These are phyloP conservation scores for Clarireedia paspali DNA, from an alignment of 2,329 filamentous ascomycete genomes.

Conservation along the genomic window DNA sequence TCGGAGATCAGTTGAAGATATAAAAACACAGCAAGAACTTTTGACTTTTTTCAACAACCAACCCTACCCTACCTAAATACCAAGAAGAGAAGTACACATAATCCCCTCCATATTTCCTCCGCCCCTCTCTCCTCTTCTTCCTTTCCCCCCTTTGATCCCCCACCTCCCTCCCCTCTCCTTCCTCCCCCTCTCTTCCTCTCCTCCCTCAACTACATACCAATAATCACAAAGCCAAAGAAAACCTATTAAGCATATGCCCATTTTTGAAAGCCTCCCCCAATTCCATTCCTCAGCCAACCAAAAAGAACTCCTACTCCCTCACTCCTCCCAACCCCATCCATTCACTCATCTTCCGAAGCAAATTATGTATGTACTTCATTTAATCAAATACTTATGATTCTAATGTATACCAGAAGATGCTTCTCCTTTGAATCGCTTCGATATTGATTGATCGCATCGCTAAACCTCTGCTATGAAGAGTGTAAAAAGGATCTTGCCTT, in stretches of 20 bases:
- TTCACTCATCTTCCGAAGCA: background rate
- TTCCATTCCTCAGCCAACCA: too few relatives aligned
- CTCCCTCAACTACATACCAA: background rate
- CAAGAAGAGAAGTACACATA: too few relatives aligned
- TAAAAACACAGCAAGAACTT: too few relatives aligned
- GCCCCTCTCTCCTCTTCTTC: background rate
- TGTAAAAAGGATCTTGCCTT: background rate
- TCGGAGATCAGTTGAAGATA: too few relatives aligned
- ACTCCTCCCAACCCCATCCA: background rate
- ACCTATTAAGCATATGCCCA: too few relatives aligned
- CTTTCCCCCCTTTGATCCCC: background rate
- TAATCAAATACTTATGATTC: background rate
- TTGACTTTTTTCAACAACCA: too few relatives aligned
- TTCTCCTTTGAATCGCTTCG: too few relatives aligned
- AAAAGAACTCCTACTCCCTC: background rate
- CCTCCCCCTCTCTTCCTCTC: background rate
- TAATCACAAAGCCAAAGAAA: background rate
- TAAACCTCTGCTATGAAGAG: too few relatives aligned
- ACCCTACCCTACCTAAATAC: too few relatives aligned
- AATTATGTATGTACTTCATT: too few relatives aligned
- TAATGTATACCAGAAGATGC: background rate
- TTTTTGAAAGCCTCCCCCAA: too few relatives aligned
- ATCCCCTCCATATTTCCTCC: background rate
- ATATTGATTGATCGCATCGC: background rate
- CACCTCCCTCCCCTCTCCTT: background rate